These are phyloP conservation scores for Lodderomyces beijingensis DNA, from an alignment of 1,139 yeast genomes.

Conservation along the genomic window DNA sequence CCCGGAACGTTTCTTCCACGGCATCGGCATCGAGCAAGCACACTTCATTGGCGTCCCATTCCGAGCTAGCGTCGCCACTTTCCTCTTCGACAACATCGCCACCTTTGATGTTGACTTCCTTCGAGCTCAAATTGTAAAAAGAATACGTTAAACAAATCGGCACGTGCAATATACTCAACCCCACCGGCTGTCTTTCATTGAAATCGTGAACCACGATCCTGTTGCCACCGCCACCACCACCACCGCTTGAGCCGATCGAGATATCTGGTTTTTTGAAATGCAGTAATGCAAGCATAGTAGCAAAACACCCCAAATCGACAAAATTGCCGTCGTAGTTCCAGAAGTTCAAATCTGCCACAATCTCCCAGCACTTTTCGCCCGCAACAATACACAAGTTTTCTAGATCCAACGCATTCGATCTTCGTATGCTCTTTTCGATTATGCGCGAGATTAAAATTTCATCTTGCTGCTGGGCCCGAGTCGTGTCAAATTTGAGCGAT, in stretches of 20 bases:
- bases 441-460: constrained; percentile 76
- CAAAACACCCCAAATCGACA: constrained; percentile 86
- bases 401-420: constrained; percentile 86
- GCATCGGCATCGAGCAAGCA: constrained; percentile 72
- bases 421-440: constrained; percentile 84
- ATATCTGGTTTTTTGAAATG: constrained; percentile 86
- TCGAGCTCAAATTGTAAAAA: constrained; percentile 58
- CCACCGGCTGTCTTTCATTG: constrained; percentile 82
- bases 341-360: constrained; percentile 86
- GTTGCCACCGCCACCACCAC: constrained; percentile 17
- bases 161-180: constrained; percentile 78
- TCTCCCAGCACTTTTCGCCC: constrained; percentile 85
- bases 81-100: constrained; percentile 62
- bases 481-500: constrained; percentile 65
- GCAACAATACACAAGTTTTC: constrained; percentile 89
- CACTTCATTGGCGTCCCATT: constrained; percentile 27
- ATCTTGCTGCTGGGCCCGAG: constrained; percentile 64
- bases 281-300: constrained; percentile 79
- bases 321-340: constrained; percentile 89
- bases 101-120: constrained; percentile 68
- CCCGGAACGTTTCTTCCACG: constrained; percentile 72
- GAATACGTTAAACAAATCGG: constrained; percentile 92
- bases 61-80: constrained; percentile 5
- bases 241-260: constrained; percentile 44
- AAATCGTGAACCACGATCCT: constrained; percentile 60